phyloP scores from a whole-genome alignment of 495 filamentous ascomycete genomes.

The Tetracladium marchalianum region DNA sequence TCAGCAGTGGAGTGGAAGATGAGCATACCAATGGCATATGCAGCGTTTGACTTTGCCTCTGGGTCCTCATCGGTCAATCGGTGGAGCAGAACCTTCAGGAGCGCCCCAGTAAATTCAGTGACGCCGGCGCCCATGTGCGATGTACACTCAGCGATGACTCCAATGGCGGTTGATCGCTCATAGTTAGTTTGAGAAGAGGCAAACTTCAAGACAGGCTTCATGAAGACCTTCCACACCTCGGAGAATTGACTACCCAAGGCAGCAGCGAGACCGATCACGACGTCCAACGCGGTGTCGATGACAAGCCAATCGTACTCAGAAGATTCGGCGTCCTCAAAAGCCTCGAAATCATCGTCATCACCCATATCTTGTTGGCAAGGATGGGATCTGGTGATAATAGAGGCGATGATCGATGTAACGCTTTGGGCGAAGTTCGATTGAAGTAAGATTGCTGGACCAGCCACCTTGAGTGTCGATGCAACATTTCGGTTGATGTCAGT shows the following conservation, averaged over 20 bases:
- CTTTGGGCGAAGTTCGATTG: slow-evolving; percentile 51
- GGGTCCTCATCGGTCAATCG: slow-evolving; percentile 81
- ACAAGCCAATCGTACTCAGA: slow-evolving; percentile 97
- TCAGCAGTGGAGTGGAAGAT: slow-evolving; percentile 67
- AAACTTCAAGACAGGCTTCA: slow-evolving; percentile 81
- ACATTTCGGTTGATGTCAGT: slow-evolving; percentile 94
- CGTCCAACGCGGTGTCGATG: slow-evolving; percentile 88
- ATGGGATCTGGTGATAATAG: slow-evolving; percentile 78
- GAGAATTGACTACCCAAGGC: slow-evolving; percentile 74
- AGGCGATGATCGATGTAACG: slow-evolving; percentile 46
- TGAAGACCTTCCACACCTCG: slow-evolving; percentile 87
- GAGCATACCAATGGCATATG: slow-evolving; percentile 79
- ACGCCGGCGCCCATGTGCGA: slow-evolving; percentile 69
- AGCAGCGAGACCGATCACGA: slow-evolving; percentile 69
- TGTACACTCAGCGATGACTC: slow-evolving; percentile 87
- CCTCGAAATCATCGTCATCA: slow-evolving; percentile 61
- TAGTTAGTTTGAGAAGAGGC: slow-evolving; percentile 71
- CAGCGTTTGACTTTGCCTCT: slow-evolving; percentile 90
- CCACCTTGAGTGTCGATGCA: slow-evolving; percentile 84
- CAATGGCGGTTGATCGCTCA: slow-evolving; percentile 82
- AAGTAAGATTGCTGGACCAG: slow-evolving; percentile 78
- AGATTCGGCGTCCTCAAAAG: slow-evolving; percentile 57
- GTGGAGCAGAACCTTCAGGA: slow-evolving; percentile 77
- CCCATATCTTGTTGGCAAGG: slow-evolving; percentile 85
- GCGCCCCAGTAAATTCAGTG: slow-evolving; percentile 62